phyloP scores from a whole-genome alignment of 2,329 filamentous ascomycete genomes.

The Neonectria punicea region DNA sequence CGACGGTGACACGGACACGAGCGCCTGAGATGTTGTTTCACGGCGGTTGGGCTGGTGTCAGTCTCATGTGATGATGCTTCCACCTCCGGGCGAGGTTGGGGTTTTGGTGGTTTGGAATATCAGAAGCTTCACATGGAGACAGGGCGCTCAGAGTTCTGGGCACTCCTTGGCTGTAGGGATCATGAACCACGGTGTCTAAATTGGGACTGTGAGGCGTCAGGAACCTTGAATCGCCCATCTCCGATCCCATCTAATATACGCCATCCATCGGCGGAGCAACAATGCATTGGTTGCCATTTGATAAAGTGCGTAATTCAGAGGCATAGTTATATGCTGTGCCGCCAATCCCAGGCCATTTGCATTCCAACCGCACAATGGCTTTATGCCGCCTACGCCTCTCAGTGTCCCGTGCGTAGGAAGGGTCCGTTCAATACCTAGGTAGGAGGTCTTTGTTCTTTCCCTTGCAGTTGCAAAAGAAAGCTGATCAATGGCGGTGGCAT shows the following conservation, averaged over 20 bases:
- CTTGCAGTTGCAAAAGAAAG: slow-evolving; percentile 40
- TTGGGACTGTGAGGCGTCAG: slow-evolving; percentile 11
- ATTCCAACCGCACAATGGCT: slow-evolving; percentile 28
- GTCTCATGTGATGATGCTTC: slow-evolving; percentile 27
- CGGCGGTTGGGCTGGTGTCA: slow-evolving; percentile 30
- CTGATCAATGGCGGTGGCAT: slow-evolving; percentile 28
- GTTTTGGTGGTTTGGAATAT: slow-evolving; percentile 12
- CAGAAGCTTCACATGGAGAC: slow-evolving; percentile 7
- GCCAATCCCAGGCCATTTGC: slow-evolving; percentile 20
- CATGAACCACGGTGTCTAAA: slow-evolving; percentile 3
- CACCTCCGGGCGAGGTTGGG: slow-evolving; percentile 1
- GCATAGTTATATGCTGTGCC: not conserved
- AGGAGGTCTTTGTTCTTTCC: slow-evolving; percentile 33
- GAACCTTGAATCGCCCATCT: slow-evolving; percentile 15
- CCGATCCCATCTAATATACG: slow-evolving; percentile 12
- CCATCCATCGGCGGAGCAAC: slow-evolving; percentile 21
- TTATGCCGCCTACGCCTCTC: slow-evolving; percentile 33
- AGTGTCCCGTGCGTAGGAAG: slow-evolving; percentile 26
- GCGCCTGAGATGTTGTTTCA: slow-evolving; percentile 42
- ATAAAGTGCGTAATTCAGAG: slow-evolving; percentile 14
- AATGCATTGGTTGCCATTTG: slow-evolving; percentile 8
- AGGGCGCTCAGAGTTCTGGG: slow-evolving; percentile 9
- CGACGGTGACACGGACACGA: slow-evolving; percentile 30
- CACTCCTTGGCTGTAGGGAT: slow-evolving; percentile 7
- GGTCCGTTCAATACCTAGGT: slow-evolving; percentile 22